These are phyloP conservation scores for Colletotrichum tofieldiae DNA, from an alignment of 2,329 filamentous ascomycete genomes.

Conservation along the genomic window DNA sequence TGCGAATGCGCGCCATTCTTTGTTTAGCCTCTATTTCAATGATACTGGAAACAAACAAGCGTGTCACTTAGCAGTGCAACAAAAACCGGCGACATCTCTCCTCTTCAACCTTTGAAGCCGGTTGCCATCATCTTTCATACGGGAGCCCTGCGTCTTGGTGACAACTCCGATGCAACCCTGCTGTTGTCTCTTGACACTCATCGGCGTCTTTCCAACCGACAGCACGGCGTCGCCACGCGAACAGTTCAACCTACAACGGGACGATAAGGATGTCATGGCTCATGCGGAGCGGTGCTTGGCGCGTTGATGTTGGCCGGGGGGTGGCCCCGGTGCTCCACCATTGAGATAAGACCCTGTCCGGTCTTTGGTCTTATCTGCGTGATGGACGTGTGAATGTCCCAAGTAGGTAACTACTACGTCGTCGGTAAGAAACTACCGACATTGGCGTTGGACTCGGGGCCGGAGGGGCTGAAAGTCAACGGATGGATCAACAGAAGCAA, in stretches of 20 bases:
- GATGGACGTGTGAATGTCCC: constrained; percentile 31
- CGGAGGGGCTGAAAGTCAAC: background rate
- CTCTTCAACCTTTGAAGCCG: background rate
- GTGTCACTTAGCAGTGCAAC: too few relatives aligned
- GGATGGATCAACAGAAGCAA: background rate
- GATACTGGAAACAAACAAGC: background rate
- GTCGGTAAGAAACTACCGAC: constrained; percentile 38
- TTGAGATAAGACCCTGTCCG: constrained; percentile 30
- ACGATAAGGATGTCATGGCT: constrained; percentile 33
- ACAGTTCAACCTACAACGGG: background rate
- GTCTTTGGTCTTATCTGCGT: constrained; percentile 35
- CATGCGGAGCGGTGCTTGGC: constrained; percentile 32
- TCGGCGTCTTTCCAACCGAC: constrained; percentile 44
- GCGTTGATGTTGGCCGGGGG: constrained; percentile 14
- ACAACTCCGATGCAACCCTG: background rate
- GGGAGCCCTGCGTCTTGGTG: background rate
- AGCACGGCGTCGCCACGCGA: constrained; percentile 28
- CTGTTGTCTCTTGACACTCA: background rate
- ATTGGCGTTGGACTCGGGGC: background rate
- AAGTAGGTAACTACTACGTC: constrained; percentile 6
- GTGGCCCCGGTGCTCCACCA: constrained; percentile 30
- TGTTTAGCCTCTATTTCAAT: background rate
- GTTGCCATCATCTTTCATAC: background rate
- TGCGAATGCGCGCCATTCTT: constrained; percentile 32
- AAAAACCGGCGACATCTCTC: background rate